Base-by-base conservation (phyloP, 2,329 filamentous ascomycete species). In the Penicillium frequentans region DNA sequence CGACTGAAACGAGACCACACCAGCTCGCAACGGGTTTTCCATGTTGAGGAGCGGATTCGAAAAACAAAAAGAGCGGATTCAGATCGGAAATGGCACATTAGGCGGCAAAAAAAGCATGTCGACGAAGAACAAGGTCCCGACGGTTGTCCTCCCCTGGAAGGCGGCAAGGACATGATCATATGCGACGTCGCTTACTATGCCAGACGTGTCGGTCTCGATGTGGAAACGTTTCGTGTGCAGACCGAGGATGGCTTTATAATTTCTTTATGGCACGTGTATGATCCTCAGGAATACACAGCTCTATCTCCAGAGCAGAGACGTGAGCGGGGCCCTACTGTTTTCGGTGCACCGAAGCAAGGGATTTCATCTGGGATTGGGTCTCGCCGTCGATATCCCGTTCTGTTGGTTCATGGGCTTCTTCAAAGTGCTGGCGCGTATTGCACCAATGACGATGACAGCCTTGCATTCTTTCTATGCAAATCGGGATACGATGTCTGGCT, bases 231-330 rank as follows among this genome's bases (percentile, higher is more conserved):
- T 67, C 82, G 90, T 49, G 92, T 97, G 0, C 89, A 96, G 73
- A 97, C 93, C 0, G 93, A 97, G 71, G 93, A 98, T 68, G 93
- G 93, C 1, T 97, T 96, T 70, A 85, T 97, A 46, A 89, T 97
- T 60, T 86, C 90, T 23, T 80, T 97, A 1, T 96, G 90, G 88
- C 93, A 97, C 72, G 82, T 97, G 26, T 96, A 90, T 71, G 89
- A 96, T 61, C 93, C 93, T 0, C 84, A 82, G 49, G 89, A 93
- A 58, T 88, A 91, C 68, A 79, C 77, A 0, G 81, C 82, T 1
- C 73, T 86, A 35, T 80, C 84, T 21, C 70, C 78, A 1, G 75
- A 65, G 23, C 68, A 73, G 57, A 67, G 74, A 31, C 61, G 59
- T 19, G 71, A 84, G 16, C 81, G 83, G 4, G 84, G 84, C 0